Base-by-base conservation (phyloP, 2,329 filamentous ascomycete genomes). In the Botryotinia narcissicola region DNA sequence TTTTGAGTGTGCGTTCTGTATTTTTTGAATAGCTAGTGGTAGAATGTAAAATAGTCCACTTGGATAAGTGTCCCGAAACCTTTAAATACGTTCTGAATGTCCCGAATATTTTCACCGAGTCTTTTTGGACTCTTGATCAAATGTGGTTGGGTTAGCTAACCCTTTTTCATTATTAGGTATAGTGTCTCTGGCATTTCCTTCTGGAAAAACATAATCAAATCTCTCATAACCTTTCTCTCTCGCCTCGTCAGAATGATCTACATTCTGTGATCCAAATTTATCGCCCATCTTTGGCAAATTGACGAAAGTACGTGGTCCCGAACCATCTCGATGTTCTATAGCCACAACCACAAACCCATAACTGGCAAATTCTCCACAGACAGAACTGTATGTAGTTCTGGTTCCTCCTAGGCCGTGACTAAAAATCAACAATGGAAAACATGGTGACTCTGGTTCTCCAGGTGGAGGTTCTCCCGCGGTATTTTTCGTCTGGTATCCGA, bases 331-430 rank as follows among this genome's bases (percentile, higher is more conserved):
- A 79, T 92, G 90, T 80, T 92, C 90, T 37, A 92, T 78, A 0
- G 89, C 88, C 48, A 89, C 86, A 0, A 92, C 89, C 0, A 92
- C 83, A 76, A 91, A 90, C 0, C 90, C 89, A 76, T 90, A 89
- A 78, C 88, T 90, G 0, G 89, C 90, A 76, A 92, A 87, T 76
- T 92, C 89, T 12, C 89, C 88, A 76, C 89, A 92, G 2, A 92
- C 83, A 25, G 86, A 85, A 29, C 87, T 90, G 78, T 90, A 91
- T 75, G 86, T 87, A 3, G 89, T 91, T 64, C 89, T 82, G 2
- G 88, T 90, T 0, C 89, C 90, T 8, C 90, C 89, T 9, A 92
- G 81, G 0, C 90, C 90, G 80, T 92, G 90, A 77, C 88, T 90
- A 80, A 92, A 92, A 35, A 92, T 84, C 48, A 92, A 83, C 35